Evolutionary conservation across 139 green algal species (phyloP), one percentile per base, ranked within the genome.

Genomic region (Chlorella sorokiniana): DNA sequence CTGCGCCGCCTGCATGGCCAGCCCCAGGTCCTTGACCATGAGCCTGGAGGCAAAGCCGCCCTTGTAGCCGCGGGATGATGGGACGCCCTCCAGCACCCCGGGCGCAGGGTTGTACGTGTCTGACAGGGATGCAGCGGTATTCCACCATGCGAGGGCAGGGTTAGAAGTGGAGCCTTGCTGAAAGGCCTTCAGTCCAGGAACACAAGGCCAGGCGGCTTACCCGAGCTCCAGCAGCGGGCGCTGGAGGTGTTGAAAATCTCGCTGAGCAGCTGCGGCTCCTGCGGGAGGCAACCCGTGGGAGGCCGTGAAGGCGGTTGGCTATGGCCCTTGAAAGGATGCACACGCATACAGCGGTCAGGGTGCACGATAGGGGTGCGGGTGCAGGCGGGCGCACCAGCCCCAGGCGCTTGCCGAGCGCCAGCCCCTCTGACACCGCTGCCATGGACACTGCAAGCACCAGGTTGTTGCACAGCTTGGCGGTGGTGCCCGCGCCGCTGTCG

Each of bases 191-290:
- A n/a, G n/a, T n/a, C n/a, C n/a, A n/a, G n/a, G n/a, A n/a, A n/a
- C n/a, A n/a, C n/a, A n/a, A n/a, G n/a, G n/a, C n/a, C n/a, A n/a
- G n/a, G n/a, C n/a, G n/a, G 7, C 68, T 45, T n/a, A 35, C 70
- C 70, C 45, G 70, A 69, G 79, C 81, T 89, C 93, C 93, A 96
- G 81, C 90, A 96, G 33, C 86, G 76, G 0, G 88, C 93, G 31
- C 85, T 88, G 61, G 85, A 90, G 31, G 61, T 78, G 87, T 96
- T 96, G 68, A 96, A 89, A 38, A 95, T 89, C 9, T 83, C 33
- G 22, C 86, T 88, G 7, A 96, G 86, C 45, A 89, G 52, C 6
- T 51, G 31, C 0, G 89, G 84, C 62, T 93, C 86, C 73, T 79
- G 73, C 23, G 23, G 9, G 10, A 1, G n/a, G 2, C 20, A 20